phyloP scores from a whole-genome alignment of 441 rosid genomes.

The Euphorbia schlechtendalii region DNA sequence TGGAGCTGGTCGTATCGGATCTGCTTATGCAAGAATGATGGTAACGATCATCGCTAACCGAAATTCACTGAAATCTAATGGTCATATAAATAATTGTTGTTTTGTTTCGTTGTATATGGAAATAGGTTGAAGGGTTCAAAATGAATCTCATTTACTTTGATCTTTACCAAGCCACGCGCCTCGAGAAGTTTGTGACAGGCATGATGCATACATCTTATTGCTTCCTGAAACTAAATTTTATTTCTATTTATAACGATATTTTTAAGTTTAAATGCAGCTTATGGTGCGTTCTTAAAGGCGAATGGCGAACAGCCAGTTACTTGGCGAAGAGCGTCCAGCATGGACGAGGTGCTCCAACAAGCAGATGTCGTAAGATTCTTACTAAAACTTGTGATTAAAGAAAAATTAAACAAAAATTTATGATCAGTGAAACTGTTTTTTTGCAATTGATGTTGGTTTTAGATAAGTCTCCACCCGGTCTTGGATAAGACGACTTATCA shows the following conservation, averaged over 20 bases:
- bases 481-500: conserved; percentile 93
- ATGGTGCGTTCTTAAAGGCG: conserved; percentile 74
- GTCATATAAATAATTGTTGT: not conserved
- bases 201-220: conserved; percentile 5
- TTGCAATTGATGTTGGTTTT: conserved; percentile 20
- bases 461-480: conserved; percentile 95
- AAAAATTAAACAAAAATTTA: not conserved
- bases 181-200: conserved; percentile 90
- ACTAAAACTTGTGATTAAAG: not conserved
- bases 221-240: no score
- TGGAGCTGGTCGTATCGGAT: conserved; percentile 95
- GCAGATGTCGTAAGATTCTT: conserved; percentile 64
- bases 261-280: conserved; percentile 41
- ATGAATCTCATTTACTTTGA: conserved; percentile 94
- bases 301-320: conserved; percentile 78
- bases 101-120: conserved; percentile 2
- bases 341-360: conserved; percentile 84
- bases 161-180: conserved; percentile 84
- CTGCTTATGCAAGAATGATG: conserved; percentile 97
- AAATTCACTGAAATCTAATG: not conserved
- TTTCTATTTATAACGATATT: conserved; percentile 4
- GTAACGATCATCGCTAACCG: conserved; percentile 25
- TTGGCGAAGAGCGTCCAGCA: conserved; percentile 81
- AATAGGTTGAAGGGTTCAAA: conserved; percentile 88
- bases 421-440: not conserved